phyloP scores from a whole-genome alignment of 2,329 filamentous ascomycete genomes.

The Pseudogymnoascus pannorum region DNA sequence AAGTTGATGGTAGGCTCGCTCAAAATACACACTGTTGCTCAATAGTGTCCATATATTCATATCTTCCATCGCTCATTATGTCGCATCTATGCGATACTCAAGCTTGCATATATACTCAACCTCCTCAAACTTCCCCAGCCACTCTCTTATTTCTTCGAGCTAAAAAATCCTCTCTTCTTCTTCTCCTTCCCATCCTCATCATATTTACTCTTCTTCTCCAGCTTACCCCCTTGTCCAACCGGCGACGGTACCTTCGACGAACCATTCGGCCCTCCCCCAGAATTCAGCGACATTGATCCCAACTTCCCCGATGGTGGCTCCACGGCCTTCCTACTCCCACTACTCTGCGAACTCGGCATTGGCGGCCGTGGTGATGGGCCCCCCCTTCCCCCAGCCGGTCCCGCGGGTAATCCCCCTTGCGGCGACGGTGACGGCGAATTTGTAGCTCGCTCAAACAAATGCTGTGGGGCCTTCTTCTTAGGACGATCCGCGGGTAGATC shows the following conservation, averaged over 20 bases:
- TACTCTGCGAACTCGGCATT: constrained; percentile 17
- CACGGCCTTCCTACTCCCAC: constrained; percentile 17
- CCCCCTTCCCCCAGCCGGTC: constrained; percentile 18
- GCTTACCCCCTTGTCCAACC: constrained; percentile 36
- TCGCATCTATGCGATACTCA: constrained; percentile 5
- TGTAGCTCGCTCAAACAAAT: constrained; percentile 70
- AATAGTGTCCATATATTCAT: background rate
- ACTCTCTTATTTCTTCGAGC: constrained; percentile 45
- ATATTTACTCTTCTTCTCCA: constrained; percentile 46
- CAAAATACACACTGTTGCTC: background rate
- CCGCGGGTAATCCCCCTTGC: constrained; percentile 15
- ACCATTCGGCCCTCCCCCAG: constrained; percentile 23
- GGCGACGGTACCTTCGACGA: constrained; percentile 23
- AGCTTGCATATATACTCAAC: constrained; percentile 5
- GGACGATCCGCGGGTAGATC: constrained; percentile 76
- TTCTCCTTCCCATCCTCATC: constrained; percentile 37
- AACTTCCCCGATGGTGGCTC: constrained; percentile 25
- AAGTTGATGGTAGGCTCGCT: background rate
- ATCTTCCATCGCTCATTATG: background rate
- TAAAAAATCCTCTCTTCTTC: constrained; percentile 52
- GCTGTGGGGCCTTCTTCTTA: constrained; percentile 72
- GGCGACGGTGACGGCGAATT: constrained; percentile 39
- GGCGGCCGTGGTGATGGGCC: constrained; percentile 23
- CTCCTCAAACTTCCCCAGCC: background rate
- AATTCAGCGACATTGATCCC: constrained; percentile 22